Percentiles rank a stretch among this genome's conserved stretches.
phyloP scores from a whole-genome alignment of 345 rosid genomes.

The Citropsis articulata region DNA sequence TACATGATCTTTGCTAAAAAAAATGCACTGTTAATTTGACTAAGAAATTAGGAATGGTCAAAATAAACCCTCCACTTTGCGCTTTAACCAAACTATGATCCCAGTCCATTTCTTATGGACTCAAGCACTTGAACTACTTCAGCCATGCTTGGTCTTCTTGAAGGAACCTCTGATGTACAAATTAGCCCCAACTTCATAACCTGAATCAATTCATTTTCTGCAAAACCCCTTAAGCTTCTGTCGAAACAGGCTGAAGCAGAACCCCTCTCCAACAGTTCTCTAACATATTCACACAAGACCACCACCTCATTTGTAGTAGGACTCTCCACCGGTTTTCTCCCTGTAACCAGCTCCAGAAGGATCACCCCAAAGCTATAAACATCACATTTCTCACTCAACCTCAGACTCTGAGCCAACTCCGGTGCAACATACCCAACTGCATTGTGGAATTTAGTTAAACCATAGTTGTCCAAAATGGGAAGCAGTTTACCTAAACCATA shows the following conservation, averaged over 20 bases:
- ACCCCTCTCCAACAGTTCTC: constrained; percentile 64
- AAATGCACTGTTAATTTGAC: constrained; percentile 9
- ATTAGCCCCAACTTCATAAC: constrained; percentile 88
- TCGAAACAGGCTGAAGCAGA: constrained; percentile 88
- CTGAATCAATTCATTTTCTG: constrained; percentile 88
- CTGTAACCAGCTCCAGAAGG: constrained; percentile 86
- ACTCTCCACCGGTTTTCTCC: constrained; percentile 92
- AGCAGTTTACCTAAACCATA: constrained; percentile 80
- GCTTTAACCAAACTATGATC: constrained; percentile 32
- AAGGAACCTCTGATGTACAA: constrained; percentile 69
- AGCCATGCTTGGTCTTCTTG: constrained; percentile 95
- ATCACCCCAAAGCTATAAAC: constrained; percentile 92
- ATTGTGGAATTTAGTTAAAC: constrained; percentile 72
- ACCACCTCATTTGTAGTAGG: constrained; percentile 59
- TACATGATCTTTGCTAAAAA: constrained; percentile 10
- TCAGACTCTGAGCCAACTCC: constrained; percentile 78
- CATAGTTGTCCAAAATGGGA: constrained; percentile 70
- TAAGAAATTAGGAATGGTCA: constrained; percentile 4
- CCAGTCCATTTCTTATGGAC: constrained; percentile 70
- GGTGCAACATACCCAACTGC: constrained; percentile 99
- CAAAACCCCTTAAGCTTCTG: constrained; percentile 60
- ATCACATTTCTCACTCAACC: constrained; percentile 81
- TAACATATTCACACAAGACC: constrained; percentile 78
- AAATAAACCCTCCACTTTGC: constrained; percentile 9
- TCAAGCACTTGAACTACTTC: constrained; percentile 97